Percentiles rank a stretch among this genome's conserved stretches.
phyloP scores from a whole-genome alignment of 257 asterid species.

The Plantago major region DNA sequence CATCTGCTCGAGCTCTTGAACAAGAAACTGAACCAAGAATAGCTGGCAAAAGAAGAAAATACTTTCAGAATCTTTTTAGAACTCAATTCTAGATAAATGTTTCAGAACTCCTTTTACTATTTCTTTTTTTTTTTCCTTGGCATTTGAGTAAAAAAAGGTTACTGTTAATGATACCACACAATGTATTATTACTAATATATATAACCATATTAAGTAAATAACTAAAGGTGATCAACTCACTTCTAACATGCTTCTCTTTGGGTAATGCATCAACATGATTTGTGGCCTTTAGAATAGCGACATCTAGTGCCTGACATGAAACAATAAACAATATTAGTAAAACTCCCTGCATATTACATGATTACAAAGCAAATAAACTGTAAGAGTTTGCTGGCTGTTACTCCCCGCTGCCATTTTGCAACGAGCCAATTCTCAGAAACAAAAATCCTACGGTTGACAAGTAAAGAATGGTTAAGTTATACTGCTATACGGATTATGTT shows the following conservation, averaged over 20 bases:
- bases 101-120: slow-evolving; percentile 7
- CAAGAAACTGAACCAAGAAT: slow-evolving; percentile 62
- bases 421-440: slow-evolving; percentile 10
- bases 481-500: background rate
- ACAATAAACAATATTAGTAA: background rate
- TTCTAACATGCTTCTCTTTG: slow-evolving; percentile 70
- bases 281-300: slow-evolving; percentile 78
- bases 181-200: too few species aligned
- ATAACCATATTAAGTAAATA: background rate
- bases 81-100: slow-evolving; percentile 8
- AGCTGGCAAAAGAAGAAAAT: slow-evolving; percentile 32
- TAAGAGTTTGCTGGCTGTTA: slow-evolving; percentile 42
- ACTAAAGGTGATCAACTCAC: slow-evolving; percentile 36
- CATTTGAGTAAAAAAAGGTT: too few species aligned
- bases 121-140: background rate
- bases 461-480: slow-evolving; percentile 9
- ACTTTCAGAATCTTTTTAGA: background rate
- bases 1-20: slow-evolving; percentile 77
- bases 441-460: slow-evolving; percentile 24
- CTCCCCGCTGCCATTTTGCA: slow-evolving; percentile 54
- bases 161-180: too few species aligned
- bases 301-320: slow-evolving; percentile 55
- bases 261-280: slow-evolving; percentile 68
- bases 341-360: slow-evolving; percentile 12
- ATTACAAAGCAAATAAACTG: slow-evolving; percentile 3